Base-by-base conservation (phyloP, 1,284 basidiomycete genomes). In the Clitocybe nebularis region DNA sequence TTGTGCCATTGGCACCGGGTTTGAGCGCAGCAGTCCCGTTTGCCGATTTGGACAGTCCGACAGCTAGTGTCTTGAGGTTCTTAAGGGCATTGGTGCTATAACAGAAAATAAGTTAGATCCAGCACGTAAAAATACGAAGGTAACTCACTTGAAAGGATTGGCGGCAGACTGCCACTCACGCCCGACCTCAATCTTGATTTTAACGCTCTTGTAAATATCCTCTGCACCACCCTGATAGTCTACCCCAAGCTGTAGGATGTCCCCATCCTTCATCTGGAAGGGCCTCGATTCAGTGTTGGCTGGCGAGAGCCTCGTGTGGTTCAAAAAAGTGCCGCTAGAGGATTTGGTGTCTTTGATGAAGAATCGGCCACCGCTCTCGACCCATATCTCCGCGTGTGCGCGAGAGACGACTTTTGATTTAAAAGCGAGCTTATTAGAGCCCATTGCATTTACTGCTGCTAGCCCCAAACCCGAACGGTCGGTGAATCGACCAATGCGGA, bases 161-260 rank as follows among this genome's bases (percentile, higher is more conserved):
- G 84, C 81, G 1, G 74, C 79, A 1, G 84, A 71, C 61, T 96
- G 93, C 92, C 93, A 97, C 58, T 93, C 91, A 45, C 91, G 69
- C 0, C 91, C 81, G 35, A 93, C 71, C 67, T 99, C 95, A 43
- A 99, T 78, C 47, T 92, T 79, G 65, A 99, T 96, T 77, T 97
- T 98, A 49, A 99, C 93, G 51, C 90, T 93, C 66, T 97, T 90
- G 67, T 96, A 99, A 48, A 97, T 93, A 64, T 98, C 94, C 67
- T 99, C 94, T 3, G 89, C 83, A 0, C 95, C 96, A 20, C 95
- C 95, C 64, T 98, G 95, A 65, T 97, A 99, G 62, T 99, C 96
- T 22, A 99, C 93, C 1, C 95, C 95, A 1, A 98, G 80, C 66
- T 99, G 95, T 5, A 99, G 68, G 11, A 98, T 79, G 65, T 99